A percentile compares a stretch with the other conserved stretches of the same genome.
Conservation (phyloP, 495 filamentous ascomycete genomes). For the Tuber brumale region DNA sequence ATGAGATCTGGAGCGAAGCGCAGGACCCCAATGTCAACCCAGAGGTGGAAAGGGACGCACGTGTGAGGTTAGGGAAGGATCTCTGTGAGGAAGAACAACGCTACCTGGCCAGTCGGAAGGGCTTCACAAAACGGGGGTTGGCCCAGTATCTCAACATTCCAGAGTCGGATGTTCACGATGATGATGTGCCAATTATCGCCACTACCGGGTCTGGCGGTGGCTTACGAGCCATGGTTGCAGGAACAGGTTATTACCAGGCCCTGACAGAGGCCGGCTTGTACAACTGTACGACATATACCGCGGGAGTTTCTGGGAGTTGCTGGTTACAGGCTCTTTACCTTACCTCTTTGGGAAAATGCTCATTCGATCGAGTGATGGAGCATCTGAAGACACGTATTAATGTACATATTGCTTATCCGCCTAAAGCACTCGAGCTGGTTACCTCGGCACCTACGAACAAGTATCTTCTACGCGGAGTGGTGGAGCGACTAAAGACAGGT, state of each 20-base stretch:
- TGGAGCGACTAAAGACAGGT: constrained; percentile 84
- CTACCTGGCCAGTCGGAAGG: constrained; percentile 60
- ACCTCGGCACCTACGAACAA: constrained; percentile 85
- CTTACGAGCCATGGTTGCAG: constrained; percentile 79
- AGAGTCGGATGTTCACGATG: constrained; percentile 74
- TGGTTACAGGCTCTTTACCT: constrained; percentile 89
- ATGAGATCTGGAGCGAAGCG: constrained; percentile 89
- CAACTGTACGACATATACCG: constrained; percentile 88
- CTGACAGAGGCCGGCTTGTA: constrained; percentile 78
- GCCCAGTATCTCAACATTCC: constrained; percentile 72
- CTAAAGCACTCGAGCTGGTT: constrained; percentile 66
- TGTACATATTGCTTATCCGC: constrained; percentile 87
- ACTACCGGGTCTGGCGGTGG: constrained; percentile 92
- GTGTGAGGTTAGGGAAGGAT: constrained; percentile 71
- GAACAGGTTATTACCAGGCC: constrained; percentile 73
- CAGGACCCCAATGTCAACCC: constrained; percentile 74
- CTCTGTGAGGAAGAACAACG: constrained; percentile 76
- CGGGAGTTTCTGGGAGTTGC: constrained; percentile 89
- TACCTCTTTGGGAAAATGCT: constrained; percentile 64
- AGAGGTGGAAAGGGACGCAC: constrained; percentile 72
- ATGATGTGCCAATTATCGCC: constrained; percentile 87
- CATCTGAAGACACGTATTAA: constrained; percentile 80
- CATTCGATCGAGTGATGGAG: constrained; percentile 61
- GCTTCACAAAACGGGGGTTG: constrained; percentile 60
- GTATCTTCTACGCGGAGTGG: constrained; percentile 73